phyloP scores from a whole-genome alignment of 2,329 filamentous ascomycete species.

The Alternaria solani region DNA sequence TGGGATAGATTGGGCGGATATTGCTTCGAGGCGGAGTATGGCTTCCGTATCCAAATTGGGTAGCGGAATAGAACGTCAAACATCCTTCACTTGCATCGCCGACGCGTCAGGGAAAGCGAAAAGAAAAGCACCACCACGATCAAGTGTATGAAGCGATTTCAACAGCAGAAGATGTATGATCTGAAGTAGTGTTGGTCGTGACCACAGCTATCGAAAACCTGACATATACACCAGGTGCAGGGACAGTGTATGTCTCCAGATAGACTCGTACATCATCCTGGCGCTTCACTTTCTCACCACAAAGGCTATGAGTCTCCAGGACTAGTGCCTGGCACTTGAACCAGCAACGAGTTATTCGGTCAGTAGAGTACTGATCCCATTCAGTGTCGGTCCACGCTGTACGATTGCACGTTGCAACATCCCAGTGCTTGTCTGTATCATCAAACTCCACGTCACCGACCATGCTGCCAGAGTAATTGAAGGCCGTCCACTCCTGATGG shows the following conservation, averaged over 20 bases:
- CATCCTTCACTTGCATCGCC: neutral
- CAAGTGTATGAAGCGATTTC: too few relatives aligned
- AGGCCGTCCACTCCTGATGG: neutral
- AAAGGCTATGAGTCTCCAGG: neutral
- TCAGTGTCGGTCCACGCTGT: neutral
- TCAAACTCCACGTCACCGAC: neutral
- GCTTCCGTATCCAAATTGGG: constrained; percentile 3
- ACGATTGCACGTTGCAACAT: neutral
- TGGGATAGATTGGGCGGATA: constrained; percentile 1
- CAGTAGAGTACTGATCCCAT: neutral
- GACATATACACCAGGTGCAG: too few relatives aligned
- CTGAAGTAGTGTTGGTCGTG: too few relatives aligned
- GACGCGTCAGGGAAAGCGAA: neutral
- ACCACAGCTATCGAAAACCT: too few relatives aligned
- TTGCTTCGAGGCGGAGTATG: constrained; percentile 1
- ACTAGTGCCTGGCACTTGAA: neutral
- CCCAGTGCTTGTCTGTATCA: neutral
- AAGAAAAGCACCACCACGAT: neutral
- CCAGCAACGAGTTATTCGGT: neutral
- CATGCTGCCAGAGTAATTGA: neutral
- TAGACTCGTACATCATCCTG: too few relatives aligned
- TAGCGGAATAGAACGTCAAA: neutral
- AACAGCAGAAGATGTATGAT: too few relatives aligned
- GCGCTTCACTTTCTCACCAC: too few relatives aligned
- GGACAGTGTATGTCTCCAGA: too few relatives aligned